Evolutionary conservation across 2,329 filamentous ascomycete species (phyloP), one percentile per base, ranked within the genome.

Genomic region (Macrophomina phaseolina): DNA sequence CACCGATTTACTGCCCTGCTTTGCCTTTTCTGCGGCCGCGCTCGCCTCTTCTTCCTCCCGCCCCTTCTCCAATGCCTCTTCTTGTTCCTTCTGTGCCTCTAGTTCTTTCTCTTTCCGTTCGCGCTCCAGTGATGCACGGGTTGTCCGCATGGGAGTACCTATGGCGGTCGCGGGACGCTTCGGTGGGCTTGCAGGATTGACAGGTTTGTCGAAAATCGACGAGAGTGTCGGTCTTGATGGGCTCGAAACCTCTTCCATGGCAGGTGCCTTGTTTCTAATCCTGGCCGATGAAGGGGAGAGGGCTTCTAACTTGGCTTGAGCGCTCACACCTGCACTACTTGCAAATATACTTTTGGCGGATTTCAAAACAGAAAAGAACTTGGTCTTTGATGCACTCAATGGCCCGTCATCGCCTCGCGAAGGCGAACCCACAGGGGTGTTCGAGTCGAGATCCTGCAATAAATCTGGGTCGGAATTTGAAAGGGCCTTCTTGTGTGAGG

Each of bases 301-400:
- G 36, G 81, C 81, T 69, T 89, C 87, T 68, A 87, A 75, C 70
- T 86, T 88, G 2, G 85, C 85, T 52, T 87, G 84, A 53, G 86
- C 86, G 69, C 86, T 87, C 12, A 84, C 78, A 52, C 84, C 82
- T 67, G 84, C 87, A 69, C 86, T 94, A 71, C 91, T 96, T 18
- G 90, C 92, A 69, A 97, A 90, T 58, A 97, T 86, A 14, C 90
- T 92, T 77, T 91, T 94, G 4, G 94, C 95, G 65, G 90, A 91
- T 79, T 93, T 94, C 72, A 97, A 83, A 68, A 97, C 93, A 9
- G 94, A 97, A 55, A 94, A 96, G 56, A 98, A 84, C 76, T 93
- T 96, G 74, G 91, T 92, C 81, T 97, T 98, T 34, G 95, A 94
- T 62, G 95, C 93, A 78, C 94, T 97, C 67, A 97, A 79, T 5